Base-by-base conservation (phyloP, 225 moss, liverwort and hornwort species). In the Polytrichum formosum region DNA sequence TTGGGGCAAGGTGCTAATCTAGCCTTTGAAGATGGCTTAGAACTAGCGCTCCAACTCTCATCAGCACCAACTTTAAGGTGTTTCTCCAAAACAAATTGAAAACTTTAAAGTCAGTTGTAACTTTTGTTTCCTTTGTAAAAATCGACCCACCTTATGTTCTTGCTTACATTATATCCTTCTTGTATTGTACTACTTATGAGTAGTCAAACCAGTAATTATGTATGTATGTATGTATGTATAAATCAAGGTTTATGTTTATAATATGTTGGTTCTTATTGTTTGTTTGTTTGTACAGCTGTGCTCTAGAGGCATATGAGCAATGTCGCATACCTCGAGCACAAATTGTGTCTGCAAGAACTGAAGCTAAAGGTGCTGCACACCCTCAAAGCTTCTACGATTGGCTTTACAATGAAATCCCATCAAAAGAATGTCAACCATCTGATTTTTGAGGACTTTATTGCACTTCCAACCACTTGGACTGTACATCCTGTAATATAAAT, bases 21-120 rank as follows among this genome's bases (percentile, higher is more conserved):
- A 56, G 85, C 85, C 27, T 88, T 85, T 78, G 85, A 85, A 74
- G 88, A 88, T 80, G 85, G 88, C 53, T 75, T 88, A 72, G 88
- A 88, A 76, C 63, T 88, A 62, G 88, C 88, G 37, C 75, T 82
- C 54, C 88, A 85, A 72, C 82, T 85, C 28, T 78, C 75, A 6
- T 77, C 82, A 75, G 76, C 85, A 68, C 78, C 80, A 30, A 79
- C 85, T 65, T 75, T 88, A 66, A 85, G 84, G 82, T 87, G 21
- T 30, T 23, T 9, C 18, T 30, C 7, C 18, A 56, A 16, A 29
- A 5, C 29, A 0, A 5, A 29, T 29, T 29, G 25, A 23, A 18
- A 26, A 65, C 18, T 56, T 56, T 56, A 13, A 56, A 18, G 56
- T 18, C 21, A 56, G 5, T 56, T 18, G 56, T 5, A 21, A 56